Evolutionary conservation across 2,329 filamentous ascomycete genomes (phyloP).

Genomic region (Aspergillus sergii): DNA sequence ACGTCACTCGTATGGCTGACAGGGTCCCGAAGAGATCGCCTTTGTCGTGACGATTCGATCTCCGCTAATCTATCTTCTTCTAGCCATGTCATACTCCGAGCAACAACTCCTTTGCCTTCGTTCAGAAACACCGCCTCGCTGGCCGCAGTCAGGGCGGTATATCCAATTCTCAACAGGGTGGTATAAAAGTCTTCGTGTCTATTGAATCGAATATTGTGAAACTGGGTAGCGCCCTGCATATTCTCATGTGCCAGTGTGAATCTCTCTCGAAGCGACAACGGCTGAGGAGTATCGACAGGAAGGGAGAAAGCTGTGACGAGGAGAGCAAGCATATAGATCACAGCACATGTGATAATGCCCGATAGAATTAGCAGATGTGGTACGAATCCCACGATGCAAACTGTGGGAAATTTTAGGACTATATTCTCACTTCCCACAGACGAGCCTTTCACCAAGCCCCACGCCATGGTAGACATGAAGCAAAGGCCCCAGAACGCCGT

Average conservation of each 20-base stretch:
- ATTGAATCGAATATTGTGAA: constrained; percentile 77
- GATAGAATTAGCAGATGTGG: constrained; percentile 85
- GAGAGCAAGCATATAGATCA: constrained; percentile 78
- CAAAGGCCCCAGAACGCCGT: constrained; percentile 88
- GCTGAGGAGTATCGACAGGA: constrained; percentile 52
- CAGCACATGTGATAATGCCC: constrained; percentile 74
- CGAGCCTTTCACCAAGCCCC: constrained; percentile 64
- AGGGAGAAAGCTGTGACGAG: constrained; percentile 72
- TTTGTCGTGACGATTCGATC: constrained; percentile 58
- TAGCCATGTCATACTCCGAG: constrained; percentile 82
- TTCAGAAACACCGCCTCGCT: constrained; percentile 96
- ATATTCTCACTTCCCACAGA: constrained; percentile 55
- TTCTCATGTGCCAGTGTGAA: constrained; percentile 76
- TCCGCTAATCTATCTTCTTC: constrained; percentile 84
- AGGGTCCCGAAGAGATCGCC: constrained; percentile 17
- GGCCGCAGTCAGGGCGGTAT: constrained; percentile 85
- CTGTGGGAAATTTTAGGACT: constrained; percentile 84
- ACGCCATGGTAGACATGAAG: constrained; percentile 83
- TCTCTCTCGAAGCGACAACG: constrained; percentile 59
- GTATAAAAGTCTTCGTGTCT: constrained; percentile 96
- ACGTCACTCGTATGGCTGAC: constrained; percentile 18
- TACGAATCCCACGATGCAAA: constrained; percentile 92
- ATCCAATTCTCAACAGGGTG: constrained; percentile 80
- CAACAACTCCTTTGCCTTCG: constrained; percentile 75
- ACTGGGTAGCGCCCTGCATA: constrained; percentile 86